phyloP scores from a whole-genome alignment of 306 rosid genomes.

The Castanopsis chinensis region DNA sequence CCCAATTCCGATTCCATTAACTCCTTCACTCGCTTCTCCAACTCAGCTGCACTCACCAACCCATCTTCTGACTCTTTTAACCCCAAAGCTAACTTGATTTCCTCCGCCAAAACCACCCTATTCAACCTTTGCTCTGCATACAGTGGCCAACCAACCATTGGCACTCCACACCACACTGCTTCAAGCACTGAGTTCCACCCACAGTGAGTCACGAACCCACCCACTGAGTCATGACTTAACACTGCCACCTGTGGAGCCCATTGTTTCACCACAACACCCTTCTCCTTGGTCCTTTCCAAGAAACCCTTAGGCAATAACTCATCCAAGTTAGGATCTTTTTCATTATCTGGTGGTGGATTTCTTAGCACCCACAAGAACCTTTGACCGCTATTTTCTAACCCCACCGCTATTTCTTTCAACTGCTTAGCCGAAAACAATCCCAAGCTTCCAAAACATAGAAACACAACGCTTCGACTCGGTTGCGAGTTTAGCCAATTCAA shows the following conservation, averaged over 20 bases:
- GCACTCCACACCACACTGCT: conserved; percentile 15
- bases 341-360: background rate
- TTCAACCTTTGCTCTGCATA: conserved; percentile 38
- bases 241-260: conserved; percentile 21
- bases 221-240: conserved; percentile 18
- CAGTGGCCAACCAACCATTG: conserved; percentile 40
- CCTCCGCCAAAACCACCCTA: conserved; percentile 15
- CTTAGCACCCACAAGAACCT: conserved; percentile 6
- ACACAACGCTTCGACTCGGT: background rate
- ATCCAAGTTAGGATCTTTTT: background rate
- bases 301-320: background rate
- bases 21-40: conserved; percentile 30
- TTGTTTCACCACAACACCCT: background rate
- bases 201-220: conserved; percentile 38
- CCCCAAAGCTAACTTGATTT: conserved; percentile 4
- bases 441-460: background rate
- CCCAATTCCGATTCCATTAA: conserved; percentile 28
- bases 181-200: conserved; percentile 44
- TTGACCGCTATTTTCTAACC: background rate
- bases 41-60: conserved; percentile 33
- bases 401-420: background rate
- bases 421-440: too few relatives aligned
- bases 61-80: conserved; percentile 4
- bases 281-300: background rate
- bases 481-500: conserved; percentile 1